Conservation (phyloP, 805 yeast genomes). For the Spathaspora hagerdaliae region DNA sequence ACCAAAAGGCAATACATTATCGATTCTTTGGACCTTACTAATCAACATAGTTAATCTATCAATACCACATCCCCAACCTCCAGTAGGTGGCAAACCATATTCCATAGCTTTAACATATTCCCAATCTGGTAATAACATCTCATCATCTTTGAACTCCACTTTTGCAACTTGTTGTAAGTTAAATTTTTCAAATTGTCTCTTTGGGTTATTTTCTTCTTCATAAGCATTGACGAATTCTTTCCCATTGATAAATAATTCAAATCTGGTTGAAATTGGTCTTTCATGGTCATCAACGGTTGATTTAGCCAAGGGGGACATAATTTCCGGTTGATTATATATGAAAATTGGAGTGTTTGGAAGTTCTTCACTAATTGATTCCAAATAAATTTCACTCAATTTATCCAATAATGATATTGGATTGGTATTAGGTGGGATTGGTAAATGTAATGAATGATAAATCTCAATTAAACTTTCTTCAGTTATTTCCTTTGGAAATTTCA, state of each 20-base stretch:
- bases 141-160: conserved; percentile 49
- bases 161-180: conserved; percentile 50
- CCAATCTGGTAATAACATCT: conserved; percentile 67
- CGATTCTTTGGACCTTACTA: conserved; percentile 62
- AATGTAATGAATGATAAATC: conserved; percentile 36
- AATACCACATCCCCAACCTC: conserved; percentile 96
- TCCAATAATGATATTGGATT: conserved; percentile 65
- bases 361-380: conserved; percentile 59
- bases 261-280: conserved; percentile 58
- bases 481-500: conserved; percentile 42
- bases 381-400: conserved; percentile 50
- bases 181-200: conserved; percentile 63
- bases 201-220: conserved; percentile 93
- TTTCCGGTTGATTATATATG: conserved; percentile 77
- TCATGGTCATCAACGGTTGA: conserved; percentile 34
- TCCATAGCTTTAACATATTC: conserved; percentile 74
- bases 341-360: conserved; percentile 54
- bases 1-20: conserved; percentile 73
- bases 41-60: conserved; percentile 84
- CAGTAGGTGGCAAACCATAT: conserved; percentile 95
- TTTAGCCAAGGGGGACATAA: conserved; percentile 86
- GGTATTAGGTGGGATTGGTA: conserved; percentile 31
- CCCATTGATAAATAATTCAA: conserved; percentile 79
- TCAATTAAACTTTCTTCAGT: conserved; percentile 35
- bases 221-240: conserved; percentile 88